Base-by-base conservation (phyloP, 2,329 filamentous ascomycete species). In the Fusarium albidum region DNA sequence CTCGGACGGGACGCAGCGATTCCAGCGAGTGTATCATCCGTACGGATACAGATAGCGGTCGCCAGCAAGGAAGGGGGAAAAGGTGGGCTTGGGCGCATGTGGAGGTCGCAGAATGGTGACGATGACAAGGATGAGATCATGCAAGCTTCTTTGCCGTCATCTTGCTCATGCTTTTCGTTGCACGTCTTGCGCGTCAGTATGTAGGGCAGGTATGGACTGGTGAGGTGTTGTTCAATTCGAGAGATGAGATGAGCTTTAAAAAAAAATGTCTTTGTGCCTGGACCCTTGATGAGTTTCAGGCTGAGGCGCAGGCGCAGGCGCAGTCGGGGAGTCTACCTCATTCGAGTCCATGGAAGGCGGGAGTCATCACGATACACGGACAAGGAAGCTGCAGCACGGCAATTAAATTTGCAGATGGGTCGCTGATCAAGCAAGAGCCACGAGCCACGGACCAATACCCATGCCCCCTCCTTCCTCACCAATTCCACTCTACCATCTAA, bases 251-350 rank as follows among this genome's bases (percentile, higher is more conserved):
- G 7, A 21, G 7, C 4, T 21, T 21, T 5, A 21, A 21, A 21
- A 21, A 21, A 21, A 21, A 54, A 57, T 46, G 56, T 39, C 52
- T 34, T 21, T 21, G 31, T 40, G 35, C 53, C 45, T 61, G 49
- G 57, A 60, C 57, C 57, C 44, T 57, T 60, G 40, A 39, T 60
- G 40, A 39, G 57, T 60, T 60, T 60, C 57, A 60, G 49, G 54
- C 44, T 61, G 57, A 58, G 35, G 44, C 41, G 25, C 15, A 41
- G 41, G 38, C 40, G 29, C 29, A 31, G 21, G 21, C 21, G 21
- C 21, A 21, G 21, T 21, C 21, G 21, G 21, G 7, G 21, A n/a
- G n/a, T n/a, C n/a, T n/a, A n/a, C 7, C 21, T 21, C 21, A 21
- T 21, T 21, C 21, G 21, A 21, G 7, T 21, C 21, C 21, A 21